Base-by-base conservation (phyloP, 768 basidiomycete species). In the Russula lepida region DNA sequence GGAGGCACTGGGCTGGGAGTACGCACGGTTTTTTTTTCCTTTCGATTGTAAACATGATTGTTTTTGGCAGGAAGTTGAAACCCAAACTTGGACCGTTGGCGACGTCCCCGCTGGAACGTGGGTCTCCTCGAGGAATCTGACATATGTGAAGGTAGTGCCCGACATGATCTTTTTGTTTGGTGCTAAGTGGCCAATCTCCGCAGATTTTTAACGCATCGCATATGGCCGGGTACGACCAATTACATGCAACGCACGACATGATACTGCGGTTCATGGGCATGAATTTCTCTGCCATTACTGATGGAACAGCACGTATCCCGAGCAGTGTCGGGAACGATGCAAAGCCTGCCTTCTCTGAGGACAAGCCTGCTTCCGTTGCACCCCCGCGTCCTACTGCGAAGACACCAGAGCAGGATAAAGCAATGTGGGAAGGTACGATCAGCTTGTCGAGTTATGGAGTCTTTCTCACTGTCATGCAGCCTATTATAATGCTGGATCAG, bases 221-320 rank as follows among this genome's bases (percentile, higher is more conserved):
- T 73, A 99, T 98, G 97, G 95, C 84, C 8, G 86, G 89, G 13
- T 88, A 78, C 72, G 95, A 99, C 72, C 77, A 89, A 13, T 95
- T 94, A 0, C 81, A 90, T 54, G 84, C 87, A 21, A 79, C 95
- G 4, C 93, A 98, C 71, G 97, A 99, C 73, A 98, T 98, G 97
- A 95, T 99, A 67, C 83, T 97, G 43, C 90, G 97, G 15, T 99
- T 99, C 77, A 92, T 98, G 86, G 87, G 84, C 54, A 84, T 94
- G 62, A 88, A 98, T 75, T 90, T 95, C 68, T 81, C 86, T 27
- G 79, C 84, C 2, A 80, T 98, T 59, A 77, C 85, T 2, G 92
- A 89, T 25, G 86, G 89, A 33, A 85, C 91, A 0, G 92, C 92
- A 2, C 78, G 74, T 54, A 88, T 95, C 59, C 86, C 92, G 15